Conservation (phyloP, 1,284 basidiomycete genomes). For the Pterula multifida region DNA sequence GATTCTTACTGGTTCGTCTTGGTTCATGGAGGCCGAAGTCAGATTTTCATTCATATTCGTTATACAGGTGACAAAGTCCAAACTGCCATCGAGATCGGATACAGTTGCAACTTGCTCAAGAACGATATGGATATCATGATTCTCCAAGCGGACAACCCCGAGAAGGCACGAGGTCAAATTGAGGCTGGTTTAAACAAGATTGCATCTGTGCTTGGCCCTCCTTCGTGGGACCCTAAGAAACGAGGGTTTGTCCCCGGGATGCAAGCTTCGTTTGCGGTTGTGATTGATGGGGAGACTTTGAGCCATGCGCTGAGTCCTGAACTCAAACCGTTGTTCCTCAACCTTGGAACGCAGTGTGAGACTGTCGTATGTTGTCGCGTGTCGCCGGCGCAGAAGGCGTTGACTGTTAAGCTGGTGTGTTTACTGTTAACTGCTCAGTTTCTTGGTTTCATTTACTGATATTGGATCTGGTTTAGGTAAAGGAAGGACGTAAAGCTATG, state of each 20-base stretch:
- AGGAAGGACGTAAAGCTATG: conserved; percentile 93
- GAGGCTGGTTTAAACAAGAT: conserved; percentile 94
- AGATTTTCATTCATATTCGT: conserved; percentile 9
- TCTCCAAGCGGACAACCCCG: conserved; percentile 72
- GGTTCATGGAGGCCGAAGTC: no score
- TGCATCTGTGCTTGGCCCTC: conserved; percentile 64
- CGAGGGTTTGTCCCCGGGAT: conserved; percentile 60
- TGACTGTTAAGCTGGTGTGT: conserved; percentile 84
- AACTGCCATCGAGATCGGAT: conserved; percentile 93
- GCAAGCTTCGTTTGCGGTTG: conserved; percentile 77
- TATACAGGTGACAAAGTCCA: conserved; percentile 86
- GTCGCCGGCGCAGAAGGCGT: conserved; percentile 91
- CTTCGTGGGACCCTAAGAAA: conserved; percentile 39
- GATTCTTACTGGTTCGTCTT: conserved; percentile 70
- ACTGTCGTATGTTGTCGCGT: conserved; percentile 97
- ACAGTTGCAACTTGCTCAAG: conserved; percentile 88
- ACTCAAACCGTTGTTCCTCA: conserved; percentile 81
- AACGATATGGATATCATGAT: conserved; percentile 95
- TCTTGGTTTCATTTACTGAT: neutral
- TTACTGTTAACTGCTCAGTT: neutral
- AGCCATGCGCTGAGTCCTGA: conserved; percentile 69
- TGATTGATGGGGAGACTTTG: conserved; percentile 93
- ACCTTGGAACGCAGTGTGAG: conserved; percentile 89
- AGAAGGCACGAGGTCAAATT: conserved; percentile 75
- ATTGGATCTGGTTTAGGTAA: conserved; percentile 48